Conservation (phyloP, 139 green algal genomes). For the Picochlorum sp. region DNA sequence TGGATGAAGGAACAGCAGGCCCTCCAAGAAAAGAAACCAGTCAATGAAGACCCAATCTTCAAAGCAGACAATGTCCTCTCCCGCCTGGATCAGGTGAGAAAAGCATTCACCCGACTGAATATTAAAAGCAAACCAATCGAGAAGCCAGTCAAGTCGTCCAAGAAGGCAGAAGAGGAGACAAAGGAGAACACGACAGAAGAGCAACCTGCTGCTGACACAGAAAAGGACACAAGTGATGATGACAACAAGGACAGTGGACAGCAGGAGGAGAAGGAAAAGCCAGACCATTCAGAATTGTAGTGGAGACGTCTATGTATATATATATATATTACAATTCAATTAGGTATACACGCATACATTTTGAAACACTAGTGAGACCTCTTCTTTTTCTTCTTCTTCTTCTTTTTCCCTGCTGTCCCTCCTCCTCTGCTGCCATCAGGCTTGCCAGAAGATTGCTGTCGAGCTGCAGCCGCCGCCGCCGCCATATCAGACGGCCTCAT, state of each 20-base stretch:
- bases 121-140: constrained; percentile 56
- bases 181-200: background rate
- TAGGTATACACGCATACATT: constrained; percentile 2
- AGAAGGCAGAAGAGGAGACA: background rate
- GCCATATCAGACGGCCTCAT: too few species aligned
- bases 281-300: background rate
- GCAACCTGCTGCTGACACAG: background rate
- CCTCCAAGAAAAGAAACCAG: constrained; percentile 47
- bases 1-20: constrained; percentile 56
- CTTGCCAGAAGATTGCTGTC: too few species aligned
- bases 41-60: constrained; percentile 59
- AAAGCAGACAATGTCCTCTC: constrained; percentile 25
- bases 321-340: background rate
- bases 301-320: background rate
- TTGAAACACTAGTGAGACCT: background rate
- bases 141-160: background rate
- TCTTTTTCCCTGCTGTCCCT: too few species aligned
- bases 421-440: too few species aligned
- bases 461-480: too few species aligned
- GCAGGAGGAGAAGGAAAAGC: background rate
- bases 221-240: background rate
- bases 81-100: constrained; percentile 1
- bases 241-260: background rate
- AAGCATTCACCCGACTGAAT: constrained; percentile 47
- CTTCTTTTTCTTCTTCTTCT: too few species aligned